Evolutionary conservation across 1,284 basidiomycete genomes (phyloP).

Genomic region (Entoloma clypeatum): DNA sequence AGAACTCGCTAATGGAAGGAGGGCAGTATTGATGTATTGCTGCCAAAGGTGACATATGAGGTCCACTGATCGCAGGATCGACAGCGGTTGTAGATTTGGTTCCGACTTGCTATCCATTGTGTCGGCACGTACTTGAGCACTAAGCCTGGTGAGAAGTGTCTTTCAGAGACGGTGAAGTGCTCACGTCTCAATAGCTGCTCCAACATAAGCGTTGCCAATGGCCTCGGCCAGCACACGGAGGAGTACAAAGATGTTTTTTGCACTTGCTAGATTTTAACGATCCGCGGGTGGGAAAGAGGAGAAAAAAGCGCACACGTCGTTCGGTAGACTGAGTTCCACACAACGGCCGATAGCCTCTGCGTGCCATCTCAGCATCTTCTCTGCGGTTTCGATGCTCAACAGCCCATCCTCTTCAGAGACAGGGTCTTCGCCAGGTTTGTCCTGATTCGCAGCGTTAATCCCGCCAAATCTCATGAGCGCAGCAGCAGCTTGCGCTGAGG

Average conservation of each 20-base stretch:
- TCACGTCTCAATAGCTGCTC: constrained; percentile 89
- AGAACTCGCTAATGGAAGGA: constrained; percentile 84
- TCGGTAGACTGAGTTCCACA: constrained; percentile 77
- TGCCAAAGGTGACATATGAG: constrained; percentile 96
- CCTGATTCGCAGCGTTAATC: constrained; percentile 51
- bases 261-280: constrained; percentile 50
- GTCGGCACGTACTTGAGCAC: constrained; percentile 72
- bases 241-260: constrained; percentile 87
- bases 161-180: constrained; percentile 26
- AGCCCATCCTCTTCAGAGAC: constrained; percentile 78
- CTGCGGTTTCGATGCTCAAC: constrained; percentile 72
- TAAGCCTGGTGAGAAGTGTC: constrained; percentile 28
- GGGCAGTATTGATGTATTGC: constrained; percentile 88
- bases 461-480: constrained; percentile 82
- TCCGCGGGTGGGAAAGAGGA: background rate
- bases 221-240: constrained; percentile 88
- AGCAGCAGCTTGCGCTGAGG: constrained; percentile 77
- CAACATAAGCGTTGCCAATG: constrained; percentile 84
- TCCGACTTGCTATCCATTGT: constrained; percentile 73
- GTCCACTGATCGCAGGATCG: constrained; percentile 75
- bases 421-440: constrained; percentile 62
- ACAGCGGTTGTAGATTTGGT: constrained; percentile 72
- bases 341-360: constrained; percentile 92
- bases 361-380: constrained; percentile 93
- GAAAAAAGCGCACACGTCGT: constrained; percentile 70